Conservation (phyloP, 148 eudicot species). For the Vaccinium macrocarpon region DNA sequence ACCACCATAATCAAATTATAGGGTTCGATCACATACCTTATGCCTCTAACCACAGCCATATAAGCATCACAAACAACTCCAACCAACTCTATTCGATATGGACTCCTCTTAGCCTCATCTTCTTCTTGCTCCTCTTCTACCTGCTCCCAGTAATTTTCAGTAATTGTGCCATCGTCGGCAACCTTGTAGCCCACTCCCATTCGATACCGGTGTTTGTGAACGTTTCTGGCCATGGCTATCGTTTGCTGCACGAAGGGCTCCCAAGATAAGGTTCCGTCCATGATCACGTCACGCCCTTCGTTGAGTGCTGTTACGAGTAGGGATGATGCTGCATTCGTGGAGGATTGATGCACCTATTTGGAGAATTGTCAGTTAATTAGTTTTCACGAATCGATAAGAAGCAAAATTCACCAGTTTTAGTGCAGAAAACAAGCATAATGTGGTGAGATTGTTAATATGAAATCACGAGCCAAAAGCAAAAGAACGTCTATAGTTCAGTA, state of each 20-base stretch:
- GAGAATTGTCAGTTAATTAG: neutral
- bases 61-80: slow-evolving; percentile 93
- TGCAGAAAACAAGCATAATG: neutral
- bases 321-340: slow-evolving; percentile 85
- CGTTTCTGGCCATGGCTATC: slow-evolving; percentile 70
- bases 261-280: slow-evolving; percentile 95
- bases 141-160: slow-evolving; percentile 74
- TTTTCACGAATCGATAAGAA: neutral
- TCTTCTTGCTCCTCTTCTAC: slow-evolving; percentile 44
- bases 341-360: slow-evolving; percentile 74
- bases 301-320: slow-evolving; percentile 82
- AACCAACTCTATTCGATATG: slow-evolving; percentile 82
- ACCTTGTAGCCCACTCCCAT: slow-evolving; percentile 87
- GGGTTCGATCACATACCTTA: slow-evolving; percentile 45
- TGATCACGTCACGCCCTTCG: slow-evolving; percentile 88
- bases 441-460: too few species aligned
- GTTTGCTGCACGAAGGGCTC: slow-evolving; percentile 80
- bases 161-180: slow-evolving; percentile 48
- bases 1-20: neutral
- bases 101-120: slow-evolving; percentile 35
- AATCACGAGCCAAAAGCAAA: too few species aligned
- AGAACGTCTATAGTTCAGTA: too few species aligned
- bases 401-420: neutral
- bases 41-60: slow-evolving; percentile 85
- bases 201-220: slow-evolving; percentile 62